Evolutionary conservation across 2,329 filamentous ascomycete species (phyloP).

Genomic region (Metarhizium rileyi): DNA sequence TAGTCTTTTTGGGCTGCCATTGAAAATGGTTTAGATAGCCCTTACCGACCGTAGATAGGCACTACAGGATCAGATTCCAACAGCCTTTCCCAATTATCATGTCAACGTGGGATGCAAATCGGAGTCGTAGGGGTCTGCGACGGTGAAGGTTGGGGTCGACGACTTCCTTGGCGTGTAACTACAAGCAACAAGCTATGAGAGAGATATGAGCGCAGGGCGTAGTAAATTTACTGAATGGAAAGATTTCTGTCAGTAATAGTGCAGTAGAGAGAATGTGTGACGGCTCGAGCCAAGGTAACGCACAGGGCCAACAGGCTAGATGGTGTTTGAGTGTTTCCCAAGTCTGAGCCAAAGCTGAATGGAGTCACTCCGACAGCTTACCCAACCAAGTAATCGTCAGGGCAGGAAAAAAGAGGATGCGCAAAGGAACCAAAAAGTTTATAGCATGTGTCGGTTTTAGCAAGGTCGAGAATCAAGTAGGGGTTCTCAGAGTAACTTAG

Average conservation of each 20-base stretch:
- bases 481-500: background rate
- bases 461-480: background rate
- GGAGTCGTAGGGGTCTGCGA: background rate
- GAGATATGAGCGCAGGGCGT: background rate
- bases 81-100: conserved; percentile 9
- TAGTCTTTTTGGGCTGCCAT: conserved; percentile 55
- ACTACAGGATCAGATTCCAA: conserved; percentile 1
- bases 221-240: background rate
- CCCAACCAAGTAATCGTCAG: background rate
- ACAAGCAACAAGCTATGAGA: background rate
- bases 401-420: background rate
- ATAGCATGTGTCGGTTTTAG: too few relatives aligned
- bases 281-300: background rate
- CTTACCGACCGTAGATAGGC: background rate
- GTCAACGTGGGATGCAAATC: conserved; percentile 1
- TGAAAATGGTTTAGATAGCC: conserved; percentile 8
- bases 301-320: background rate
- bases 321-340: background rate
- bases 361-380: background rate
- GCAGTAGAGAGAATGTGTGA: background rate
- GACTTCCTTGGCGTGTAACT: background rate
- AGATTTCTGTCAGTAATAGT: background rate
- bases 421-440: background rate
- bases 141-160: background rate
- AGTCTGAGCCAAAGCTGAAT: background rate